A percentile compares a stretch with the other conserved stretches of the same genome.
Evolutionary conservation across 2,329 filamentous ascomycete genomes (phyloP).

Genomic region (Monosporascus sp.): DNA sequence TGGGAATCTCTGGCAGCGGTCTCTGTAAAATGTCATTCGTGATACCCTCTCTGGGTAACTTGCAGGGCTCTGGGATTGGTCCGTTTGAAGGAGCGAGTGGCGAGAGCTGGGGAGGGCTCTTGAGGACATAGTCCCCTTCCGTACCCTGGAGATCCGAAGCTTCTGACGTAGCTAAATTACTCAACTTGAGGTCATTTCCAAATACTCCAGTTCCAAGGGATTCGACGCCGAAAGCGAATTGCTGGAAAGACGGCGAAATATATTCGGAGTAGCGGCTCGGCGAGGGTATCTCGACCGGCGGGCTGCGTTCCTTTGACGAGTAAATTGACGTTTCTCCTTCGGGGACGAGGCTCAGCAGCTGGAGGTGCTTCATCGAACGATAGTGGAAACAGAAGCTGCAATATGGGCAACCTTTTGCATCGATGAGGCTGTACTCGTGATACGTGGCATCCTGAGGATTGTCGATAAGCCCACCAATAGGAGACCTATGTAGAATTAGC

Average conservation of each 20-base stretch:
- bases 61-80: not conserved
- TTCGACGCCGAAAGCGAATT: conserved; percentile 12
- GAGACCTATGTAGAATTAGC: conserved; percentile 34
- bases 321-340: conserved; percentile 9
- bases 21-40: conserved; percentile 14
- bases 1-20: conserved; percentile 25
- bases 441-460: conserved; percentile 45
- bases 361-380: conserved; percentile 45
- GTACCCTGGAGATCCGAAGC: not conserved
- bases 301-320: not conserved
- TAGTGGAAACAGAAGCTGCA: conserved; percentile 54
- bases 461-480: conserved; percentile 49
- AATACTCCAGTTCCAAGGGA: conserved; percentile 10
- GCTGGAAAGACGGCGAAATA: conserved; percentile 2
- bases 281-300: not conserved
- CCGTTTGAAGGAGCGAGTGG: not conserved
- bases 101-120: conserved; percentile 11
- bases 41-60: not conserved
- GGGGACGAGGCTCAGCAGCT: conserved; percentile 43
- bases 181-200: conserved; percentile 1
- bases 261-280: not conserved
- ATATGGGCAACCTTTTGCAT: conserved; percentile 47
- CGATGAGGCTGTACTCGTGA: conserved; percentile 48
- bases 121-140: conserved; percentile 11
- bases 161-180: conserved; percentile 3